A percentile compares a stretch with the other conserved stretches of the same genome.
These are phyloP conservation scores for Quercus berberidifolia DNA, from an alignment of 306 rosid species.

Conservation along the genomic window DNA sequence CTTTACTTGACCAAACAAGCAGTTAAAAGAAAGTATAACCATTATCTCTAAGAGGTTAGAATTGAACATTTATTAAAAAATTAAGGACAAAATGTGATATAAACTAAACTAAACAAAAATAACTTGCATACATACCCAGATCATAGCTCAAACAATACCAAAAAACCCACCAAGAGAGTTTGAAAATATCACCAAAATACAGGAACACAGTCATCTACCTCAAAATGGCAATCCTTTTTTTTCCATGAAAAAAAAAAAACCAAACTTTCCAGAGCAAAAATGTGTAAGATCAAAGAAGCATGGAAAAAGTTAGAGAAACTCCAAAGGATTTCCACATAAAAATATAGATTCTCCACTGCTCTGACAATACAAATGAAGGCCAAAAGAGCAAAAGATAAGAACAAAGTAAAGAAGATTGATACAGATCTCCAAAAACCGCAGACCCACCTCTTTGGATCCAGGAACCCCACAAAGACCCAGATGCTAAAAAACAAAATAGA, in stretches of 20 bases:
- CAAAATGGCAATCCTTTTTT: conserved; percentile 22
- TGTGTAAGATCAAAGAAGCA: conserved; percentile 15
- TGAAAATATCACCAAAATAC: conserved; percentile 1
- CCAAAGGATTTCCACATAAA: not conserved
- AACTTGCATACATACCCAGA: conserved; percentile 5
- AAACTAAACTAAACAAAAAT: not conserved
- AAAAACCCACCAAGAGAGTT: conserved; percentile 1
- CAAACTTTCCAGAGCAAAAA: conserved; percentile 3
- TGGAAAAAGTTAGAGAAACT: not conserved
- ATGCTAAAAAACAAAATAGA: conserved; percentile 35
- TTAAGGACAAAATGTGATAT: no score
- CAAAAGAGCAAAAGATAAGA: conserved; percentile 27
- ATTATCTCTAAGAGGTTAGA: conserved; percentile 3
- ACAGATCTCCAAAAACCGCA: conserved; percentile 35
- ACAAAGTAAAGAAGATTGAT: conserved; percentile 29
- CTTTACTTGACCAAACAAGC: not conserved
- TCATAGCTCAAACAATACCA: not conserved
- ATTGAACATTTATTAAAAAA: not conserved
- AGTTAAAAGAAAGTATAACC: not conserved
- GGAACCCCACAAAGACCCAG: conserved; percentile 29
- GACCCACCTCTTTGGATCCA: conserved; percentile 37
- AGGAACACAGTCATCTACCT: conserved; percentile 17
- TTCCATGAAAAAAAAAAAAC: not conserved
- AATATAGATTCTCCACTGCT: conserved; percentile 12
- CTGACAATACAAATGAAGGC: conserved; percentile 15